phyloP scores from a whole-genome alignment of 257 asterid species.

The Nicotiana obtusifolia region DNA sequence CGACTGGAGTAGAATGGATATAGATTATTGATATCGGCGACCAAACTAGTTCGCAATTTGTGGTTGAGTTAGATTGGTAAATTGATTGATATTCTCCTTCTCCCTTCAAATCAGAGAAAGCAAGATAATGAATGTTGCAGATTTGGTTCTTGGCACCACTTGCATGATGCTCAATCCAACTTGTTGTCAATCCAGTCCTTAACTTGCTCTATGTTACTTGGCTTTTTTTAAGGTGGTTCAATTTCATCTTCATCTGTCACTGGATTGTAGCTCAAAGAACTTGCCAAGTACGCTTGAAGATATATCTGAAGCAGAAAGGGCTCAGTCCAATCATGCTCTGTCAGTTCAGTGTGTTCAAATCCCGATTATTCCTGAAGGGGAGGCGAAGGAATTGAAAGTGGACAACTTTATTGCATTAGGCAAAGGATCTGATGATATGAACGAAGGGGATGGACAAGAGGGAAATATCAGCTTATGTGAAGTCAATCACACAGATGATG shows the following conservation, averaged over 20 bases:
- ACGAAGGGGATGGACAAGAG: constrained; percentile 24
- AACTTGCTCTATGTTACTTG: constrained; percentile 12
- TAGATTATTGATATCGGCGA: not conserved
- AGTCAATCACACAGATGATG: constrained; percentile 32
- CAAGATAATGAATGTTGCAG: constrained; percentile 1
- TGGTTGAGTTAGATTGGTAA: not conserved
- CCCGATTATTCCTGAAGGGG: constrained; percentile 23
- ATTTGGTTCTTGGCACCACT: not conserved
- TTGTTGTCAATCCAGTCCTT: not conserved
- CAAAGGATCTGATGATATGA: constrained; percentile 21
- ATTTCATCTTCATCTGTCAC: constrained; percentile 52
- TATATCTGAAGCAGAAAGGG: constrained; percentile 21
- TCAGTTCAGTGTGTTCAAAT: constrained; percentile 26
- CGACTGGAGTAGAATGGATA: not conserved
- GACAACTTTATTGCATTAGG: constrained; percentile 16
- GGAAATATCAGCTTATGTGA: constrained; percentile 25
- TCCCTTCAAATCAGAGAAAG: not conserved
- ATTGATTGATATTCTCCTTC: not conserved
- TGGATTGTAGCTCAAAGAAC: constrained; percentile 36
- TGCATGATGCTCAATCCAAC: not conserved
- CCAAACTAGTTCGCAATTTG: not conserved
- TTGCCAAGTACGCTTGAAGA: constrained; percentile 21
- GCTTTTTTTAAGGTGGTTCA: constrained; percentile 45
- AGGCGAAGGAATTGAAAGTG: constrained; percentile 20
- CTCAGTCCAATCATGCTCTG: constrained; percentile 14